These are phyloP conservation scores for Fraxinus angustifolia DNA, from an alignment of 305 asterid genomes.

Conservation along the genomic window DNA sequence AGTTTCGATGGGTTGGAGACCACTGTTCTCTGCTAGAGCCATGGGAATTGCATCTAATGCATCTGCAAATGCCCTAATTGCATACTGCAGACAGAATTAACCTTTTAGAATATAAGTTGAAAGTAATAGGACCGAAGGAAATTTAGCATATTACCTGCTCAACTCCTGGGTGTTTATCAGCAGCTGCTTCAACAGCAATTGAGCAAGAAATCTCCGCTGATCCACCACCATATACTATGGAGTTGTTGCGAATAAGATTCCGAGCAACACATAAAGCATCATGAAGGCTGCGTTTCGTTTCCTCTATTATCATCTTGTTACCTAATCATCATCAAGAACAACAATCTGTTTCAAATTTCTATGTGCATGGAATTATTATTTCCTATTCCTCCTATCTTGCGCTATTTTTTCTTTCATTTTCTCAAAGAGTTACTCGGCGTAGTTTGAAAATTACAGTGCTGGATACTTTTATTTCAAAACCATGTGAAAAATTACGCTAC, in stretches of 20 bases:
- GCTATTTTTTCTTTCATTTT: not conserved
- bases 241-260: slow-evolving; percentile 84
- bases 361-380: not conserved
- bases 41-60: slow-evolving; percentile 86
- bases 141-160: slow-evolving; percentile 54
- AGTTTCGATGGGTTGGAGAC: slow-evolving; percentile 87
- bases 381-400: not conserved
- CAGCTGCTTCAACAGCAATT: slow-evolving; percentile 95
- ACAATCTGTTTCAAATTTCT: not conserved
- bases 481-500: not conserved
- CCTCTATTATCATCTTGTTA: slow-evolving; percentile 96
- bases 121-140: not conserved
- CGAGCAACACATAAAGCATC: slow-evolving; percentile 91
- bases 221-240: slow-evolving; percentile 95
- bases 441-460: not conserved
- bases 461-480: not conserved
- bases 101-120: slow-evolving; percentile 7
- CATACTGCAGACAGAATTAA: slow-evolving; percentile 51
- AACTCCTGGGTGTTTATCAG: slow-evolving; percentile 84
- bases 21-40: slow-evolving; percentile 96
- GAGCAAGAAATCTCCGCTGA: slow-evolving; percentile 92
- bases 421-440: not conserved
- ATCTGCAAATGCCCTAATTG: slow-evolving; percentile 86
- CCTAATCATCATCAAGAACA: slow-evolving; percentile 45
- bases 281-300: slow-evolving; percentile 90